A percentile compares a stretch with the other conserved stretches of the same genome.
These are phyloP conservation scores for Calocybe indica DNA, from an alignment of 768 basidiomycete species.

Conservation along the genomic window DNA sequence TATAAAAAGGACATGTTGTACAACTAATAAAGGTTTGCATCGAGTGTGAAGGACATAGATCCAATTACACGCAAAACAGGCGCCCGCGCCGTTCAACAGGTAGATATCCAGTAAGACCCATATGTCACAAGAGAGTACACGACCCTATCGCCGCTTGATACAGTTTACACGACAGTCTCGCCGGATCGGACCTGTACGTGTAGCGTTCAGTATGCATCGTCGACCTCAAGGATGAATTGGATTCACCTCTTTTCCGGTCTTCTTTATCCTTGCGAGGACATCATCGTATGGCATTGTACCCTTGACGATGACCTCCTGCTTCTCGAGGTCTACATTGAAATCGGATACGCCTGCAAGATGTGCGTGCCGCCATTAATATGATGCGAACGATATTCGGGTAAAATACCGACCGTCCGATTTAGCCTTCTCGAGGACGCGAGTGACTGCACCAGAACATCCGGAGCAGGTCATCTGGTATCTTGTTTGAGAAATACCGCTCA, in stretches of 20 bases:
- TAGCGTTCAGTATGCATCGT: constrained; percentile 1
- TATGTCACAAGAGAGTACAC: too few relatives aligned
- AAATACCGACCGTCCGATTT: constrained; percentile 34
- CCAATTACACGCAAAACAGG: too few relatives aligned
- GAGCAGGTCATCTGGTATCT: constrained; percentile 70
- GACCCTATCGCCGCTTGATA: too few relatives aligned
- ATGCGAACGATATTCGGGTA: background rate
- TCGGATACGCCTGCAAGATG: constrained; percentile 41
- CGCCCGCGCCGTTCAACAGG: too few relatives aligned
- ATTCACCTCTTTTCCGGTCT: constrained; percentile 86
- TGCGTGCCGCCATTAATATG: background rate
- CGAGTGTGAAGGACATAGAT: too few relatives aligned
- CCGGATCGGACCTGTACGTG: constrained; percentile 38
- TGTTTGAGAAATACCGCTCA: background rate
- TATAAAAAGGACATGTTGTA: too few relatives aligned
- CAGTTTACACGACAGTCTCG: constrained; percentile 28
- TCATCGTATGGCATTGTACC: constrained; percentile 57
- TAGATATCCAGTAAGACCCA: too few relatives aligned
- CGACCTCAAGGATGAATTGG: background rate
- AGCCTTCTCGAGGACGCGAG: constrained; percentile 66
- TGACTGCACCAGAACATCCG: constrained; percentile 83
- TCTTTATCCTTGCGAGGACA: constrained; percentile 70
- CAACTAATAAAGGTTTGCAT: too few relatives aligned
- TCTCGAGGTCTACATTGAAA: constrained; percentile 59
- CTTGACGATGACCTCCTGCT: constrained; percentile 68